Percentiles rank a stretch among this genome's conserved stretches.
These are phyloP conservation scores for Iberis pinnata DNA, from an alignment of 345 rosid genomes.

Conservation along the genomic window DNA sequence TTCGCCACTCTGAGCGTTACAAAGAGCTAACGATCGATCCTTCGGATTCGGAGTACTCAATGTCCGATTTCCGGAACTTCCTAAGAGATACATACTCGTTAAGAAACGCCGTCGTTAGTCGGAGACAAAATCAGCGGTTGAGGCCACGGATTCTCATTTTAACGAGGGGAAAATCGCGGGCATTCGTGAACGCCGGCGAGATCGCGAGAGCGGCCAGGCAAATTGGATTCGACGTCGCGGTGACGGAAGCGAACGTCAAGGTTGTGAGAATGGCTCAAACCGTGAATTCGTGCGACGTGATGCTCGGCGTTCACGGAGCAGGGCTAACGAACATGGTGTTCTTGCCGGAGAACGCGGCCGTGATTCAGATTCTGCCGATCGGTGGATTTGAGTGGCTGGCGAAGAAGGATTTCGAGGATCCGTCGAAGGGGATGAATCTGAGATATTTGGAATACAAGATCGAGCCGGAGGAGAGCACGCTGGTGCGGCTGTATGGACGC, in stretches of 20 bases:
- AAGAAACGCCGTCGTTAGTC: slow-evolving; percentile 28
- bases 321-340: slow-evolving; percentile 76
- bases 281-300: slow-evolving; percentile 69
- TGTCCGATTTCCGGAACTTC: slow-evolving; percentile 50
- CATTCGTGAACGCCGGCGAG: slow-evolving; percentile 40
- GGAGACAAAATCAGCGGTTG: slow-evolving; percentile 10
- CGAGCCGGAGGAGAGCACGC: slow-evolving; percentile 48
- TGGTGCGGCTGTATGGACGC: slow-evolving; percentile 39
- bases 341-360: slow-evolving; percentile 65
- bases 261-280: slow-evolving; percentile 35
- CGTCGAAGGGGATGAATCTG: slow-evolving; percentile 55
- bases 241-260: slow-evolving; percentile 46
- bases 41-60: slow-evolving; percentile 41
- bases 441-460: slow-evolving; percentile 63
- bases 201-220: slow-evolving; percentile 38
- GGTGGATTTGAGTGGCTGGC: slow-evolving; percentile 64
- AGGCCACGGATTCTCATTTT: slow-evolving; percentile 56
- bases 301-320: slow-evolving; percentile 85
- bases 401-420: slow-evolving; percentile 40
- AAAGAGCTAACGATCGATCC: slow-evolving; percentile 58
- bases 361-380: slow-evolving; percentile 62
- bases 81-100: slow-evolving; percentile 46
- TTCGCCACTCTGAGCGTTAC: slow-evolving; percentile 30
- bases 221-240: slow-evolving; percentile 44
- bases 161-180: slow-evolving; percentile 50